Evolutionary conservation across 805 yeast genomes (phyloP).

Genomic region (Starmerella powellii): DNA sequence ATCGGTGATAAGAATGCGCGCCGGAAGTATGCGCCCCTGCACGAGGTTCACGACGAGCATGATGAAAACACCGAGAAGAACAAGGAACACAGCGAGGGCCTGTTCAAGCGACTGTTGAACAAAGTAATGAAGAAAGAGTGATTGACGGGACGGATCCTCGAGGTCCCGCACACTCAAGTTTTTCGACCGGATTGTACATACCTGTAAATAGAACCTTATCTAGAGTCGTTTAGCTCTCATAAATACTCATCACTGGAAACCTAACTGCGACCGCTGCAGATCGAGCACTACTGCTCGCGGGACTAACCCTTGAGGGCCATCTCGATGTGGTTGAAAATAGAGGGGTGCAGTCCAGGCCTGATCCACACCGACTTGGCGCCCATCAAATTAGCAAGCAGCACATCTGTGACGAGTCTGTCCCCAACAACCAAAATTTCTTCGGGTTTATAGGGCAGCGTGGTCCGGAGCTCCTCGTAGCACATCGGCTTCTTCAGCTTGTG

Average conservation of each 20-base stretch:
- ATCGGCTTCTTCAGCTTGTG: slow-evolving; percentile 31
- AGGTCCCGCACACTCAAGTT: not conserved
- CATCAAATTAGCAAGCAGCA: slow-evolving; percentile 89
- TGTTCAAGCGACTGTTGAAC: slow-evolving; percentile 28
- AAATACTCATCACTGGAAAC: too few species aligned
- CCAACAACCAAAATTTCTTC: slow-evolving; percentile 75
- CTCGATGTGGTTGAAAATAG: slow-evolving; percentile 17
- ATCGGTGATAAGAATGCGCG: slow-evolving; percentile 69
- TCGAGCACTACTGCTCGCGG: too few species aligned
- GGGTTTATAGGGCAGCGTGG: slow-evolving; percentile 41
- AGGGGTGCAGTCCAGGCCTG: slow-evolving; percentile 50
- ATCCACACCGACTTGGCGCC: slow-evolving; percentile 80
- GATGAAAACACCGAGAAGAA: not conserved
- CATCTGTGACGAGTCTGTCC: slow-evolving; percentile 81
- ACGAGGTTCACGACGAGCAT: slow-evolving; percentile 21
- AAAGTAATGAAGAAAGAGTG: slow-evolving; percentile 26
- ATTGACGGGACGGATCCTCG: not conserved
- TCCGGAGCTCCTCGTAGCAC: slow-evolving; percentile 47
- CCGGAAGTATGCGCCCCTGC: slow-evolving; percentile 37
- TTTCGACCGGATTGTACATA: not conserved
- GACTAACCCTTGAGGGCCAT: too few species aligned
- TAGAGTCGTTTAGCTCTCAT: not conserved
- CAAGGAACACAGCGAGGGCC: slow-evolving; percentile 21
- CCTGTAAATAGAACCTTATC: not conserved
- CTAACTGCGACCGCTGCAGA: too few species aligned